Percentiles rank a stretch among this genome's conserved stretches.
Evolutionary conservation across 2,329 filamentous ascomycete genomes (phyloP).

Genomic region (Talaromyces pinophilus): DNA sequence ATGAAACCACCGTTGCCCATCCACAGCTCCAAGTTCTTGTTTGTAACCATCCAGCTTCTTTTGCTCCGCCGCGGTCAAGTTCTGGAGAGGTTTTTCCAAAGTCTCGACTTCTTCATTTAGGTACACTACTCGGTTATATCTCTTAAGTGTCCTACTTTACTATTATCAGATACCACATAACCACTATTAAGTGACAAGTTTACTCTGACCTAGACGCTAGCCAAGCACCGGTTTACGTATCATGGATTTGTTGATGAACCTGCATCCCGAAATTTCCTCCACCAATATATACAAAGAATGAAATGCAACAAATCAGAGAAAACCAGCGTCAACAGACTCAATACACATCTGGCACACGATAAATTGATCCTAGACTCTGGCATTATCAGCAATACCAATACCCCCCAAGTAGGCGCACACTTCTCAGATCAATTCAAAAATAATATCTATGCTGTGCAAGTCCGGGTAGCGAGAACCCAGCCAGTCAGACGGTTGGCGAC

Average conservation of each 20-base stretch:
- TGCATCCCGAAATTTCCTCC: too few species aligned
- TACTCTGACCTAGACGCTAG: too few species aligned
- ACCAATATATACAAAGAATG: neutral
- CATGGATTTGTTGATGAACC: too few species aligned
- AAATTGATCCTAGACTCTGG: neutral
- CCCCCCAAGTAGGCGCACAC: neutral
- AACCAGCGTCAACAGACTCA: neutral
- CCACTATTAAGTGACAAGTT: too few species aligned
- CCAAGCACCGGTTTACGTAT: too few species aligned
- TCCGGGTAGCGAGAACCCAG: neutral
- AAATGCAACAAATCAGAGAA: neutral
- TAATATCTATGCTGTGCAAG: neutral
- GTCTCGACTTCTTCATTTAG: neutral
- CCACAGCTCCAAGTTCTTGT: slow-evolving; percentile 1
- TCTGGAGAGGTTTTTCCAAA: neutral
- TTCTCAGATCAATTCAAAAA: neutral
- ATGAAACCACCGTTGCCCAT: slow-evolving; percentile 9
- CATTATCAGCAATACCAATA: neutral
- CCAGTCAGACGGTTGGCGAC: neutral
- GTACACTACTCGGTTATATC: neutral
- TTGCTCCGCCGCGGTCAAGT: neutral
- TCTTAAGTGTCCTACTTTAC: too few species aligned
- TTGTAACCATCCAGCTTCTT: neutral
- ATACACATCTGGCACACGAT: neutral
- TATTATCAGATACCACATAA: too few species aligned